phyloP scores from a whole-genome alignment of 2,329 filamentous ascomycete genomes.

The Tympanopsis confertula region DNA sequence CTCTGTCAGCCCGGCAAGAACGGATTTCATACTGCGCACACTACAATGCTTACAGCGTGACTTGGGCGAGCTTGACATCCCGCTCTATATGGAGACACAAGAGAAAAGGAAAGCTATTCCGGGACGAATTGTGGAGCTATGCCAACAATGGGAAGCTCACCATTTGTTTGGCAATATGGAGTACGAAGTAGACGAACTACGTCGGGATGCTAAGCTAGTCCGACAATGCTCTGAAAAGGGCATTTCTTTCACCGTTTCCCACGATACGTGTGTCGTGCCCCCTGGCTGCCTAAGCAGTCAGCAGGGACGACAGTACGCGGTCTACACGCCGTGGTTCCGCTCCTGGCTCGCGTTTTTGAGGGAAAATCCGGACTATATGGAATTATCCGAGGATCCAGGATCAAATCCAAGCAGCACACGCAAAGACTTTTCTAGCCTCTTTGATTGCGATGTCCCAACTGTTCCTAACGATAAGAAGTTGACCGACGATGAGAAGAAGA shows the following conservation, averaged over 20 bases:
- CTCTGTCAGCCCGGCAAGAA: constrained; percentile 42
- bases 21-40: constrained; percentile 52
- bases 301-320: constrained; percentile 48
- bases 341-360: constrained; percentile 49
- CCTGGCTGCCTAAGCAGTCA: constrained; percentile 44
- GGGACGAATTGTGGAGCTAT: constrained; percentile 36
- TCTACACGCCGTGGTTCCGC: constrained; percentile 55
- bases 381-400: constrained; percentile 33
- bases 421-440: constrained; percentile 6
- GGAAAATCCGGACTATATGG: constrained; percentile 38
- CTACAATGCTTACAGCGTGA: constrained; percentile 40
- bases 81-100: constrained; percentile 46
- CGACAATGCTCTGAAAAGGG: constrained; percentile 37
- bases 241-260: constrained; percentile 42
- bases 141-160: constrained; percentile 43
- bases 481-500: constrained; percentile 11
- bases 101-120: constrained; percentile 38
- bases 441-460: constrained; percentile 10
- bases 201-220: constrained; percentile 45
- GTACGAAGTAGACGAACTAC: constrained; percentile 60
- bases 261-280: constrained; percentile 54
- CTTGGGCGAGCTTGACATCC: constrained; percentile 47
- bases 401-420: constrained; percentile 28
- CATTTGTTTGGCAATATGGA: constrained; percentile 56
- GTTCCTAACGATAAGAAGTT: constrained; percentile 14